These are phyloP conservation scores for Saccharomycopsis oosterbeekiorum DNA, from an alignment of 805 yeast species.

Conservation along the genomic window DNA sequence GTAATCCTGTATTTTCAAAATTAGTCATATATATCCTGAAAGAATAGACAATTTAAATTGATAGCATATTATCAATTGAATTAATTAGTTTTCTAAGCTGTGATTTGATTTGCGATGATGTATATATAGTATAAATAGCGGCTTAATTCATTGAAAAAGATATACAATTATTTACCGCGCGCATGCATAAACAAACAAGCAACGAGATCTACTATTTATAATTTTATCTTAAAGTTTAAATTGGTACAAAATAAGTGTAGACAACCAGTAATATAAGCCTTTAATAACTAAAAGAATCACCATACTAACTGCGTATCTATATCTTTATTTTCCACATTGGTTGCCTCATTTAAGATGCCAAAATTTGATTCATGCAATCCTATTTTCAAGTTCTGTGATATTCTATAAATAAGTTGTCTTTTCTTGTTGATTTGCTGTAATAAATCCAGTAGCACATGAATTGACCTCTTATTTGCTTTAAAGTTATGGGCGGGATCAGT, in stretches of 20 bases:
- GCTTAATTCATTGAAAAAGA: neutral
- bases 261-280: neutral
- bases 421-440: constrained; percentile 9
- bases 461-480: constrained; percentile 9
- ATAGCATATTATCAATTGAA: too few relatives aligned
- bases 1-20: neutral
- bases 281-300: neutral
- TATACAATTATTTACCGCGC: neutral
- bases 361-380: neutral
- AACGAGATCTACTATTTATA: too few relatives aligned
- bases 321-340: neutral
- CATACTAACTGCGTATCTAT: neutral
- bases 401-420: constrained; percentile 10
- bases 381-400: neutral
- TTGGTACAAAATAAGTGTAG: too few relatives aligned
- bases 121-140: too few relatives aligned
- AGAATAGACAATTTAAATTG: too few relatives aligned
- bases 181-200: too few relatives aligned
- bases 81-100: too few relatives aligned
- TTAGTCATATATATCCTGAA: neutral
- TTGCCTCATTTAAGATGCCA: neutral
- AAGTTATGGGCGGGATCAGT: constrained; percentile 1
- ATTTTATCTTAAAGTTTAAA: too few relatives aligned
- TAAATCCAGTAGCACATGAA: constrained; percentile 5
- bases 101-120: too few relatives aligned